phyloP scores from a whole-genome alignment of 1,139 yeast genomes.

The Sugiyamaella castrensis region DNA sequence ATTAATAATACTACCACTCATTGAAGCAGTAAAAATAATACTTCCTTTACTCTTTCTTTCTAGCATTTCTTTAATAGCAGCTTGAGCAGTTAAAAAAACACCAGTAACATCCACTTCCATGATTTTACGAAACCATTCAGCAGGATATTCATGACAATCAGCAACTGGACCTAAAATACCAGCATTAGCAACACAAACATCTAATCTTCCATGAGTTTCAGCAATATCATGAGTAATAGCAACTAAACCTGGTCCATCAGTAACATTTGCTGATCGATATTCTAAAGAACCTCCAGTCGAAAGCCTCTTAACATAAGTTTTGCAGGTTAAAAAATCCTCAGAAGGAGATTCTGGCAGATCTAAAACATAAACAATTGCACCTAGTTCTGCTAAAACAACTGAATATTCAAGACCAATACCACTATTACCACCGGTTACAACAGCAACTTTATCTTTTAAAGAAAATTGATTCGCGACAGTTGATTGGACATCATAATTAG shows the following conservation, averaged over 20 bases:
- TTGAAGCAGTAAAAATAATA: slow-evolving; percentile 55
- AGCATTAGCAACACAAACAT: slow-evolving; percentile 65
- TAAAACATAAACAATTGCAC: slow-evolving; percentile 40
- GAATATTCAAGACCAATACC: slow-evolving; percentile 42
- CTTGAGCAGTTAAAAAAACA: slow-evolving; percentile 53
- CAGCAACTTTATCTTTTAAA: slow-evolving; percentile 39
- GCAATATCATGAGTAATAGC: slow-evolving; percentile 44
- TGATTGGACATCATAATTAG: slow-evolving; percentile 26
- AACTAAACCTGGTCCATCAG: slow-evolving; percentile 45
- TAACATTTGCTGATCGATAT: slow-evolving; percentile 48
- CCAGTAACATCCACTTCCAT: slow-evolving; percentile 51
- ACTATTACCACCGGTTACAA: slow-evolving; percentile 43
- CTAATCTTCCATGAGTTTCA: slow-evolving; percentile 55
- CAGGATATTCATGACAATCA: slow-evolving; percentile 45
- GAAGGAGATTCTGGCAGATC: slow-evolving; percentile 31
- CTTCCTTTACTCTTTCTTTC: slow-evolving; percentile 47
- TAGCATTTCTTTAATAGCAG: slow-evolving; percentile 47
- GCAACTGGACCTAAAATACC: slow-evolving; percentile 53
- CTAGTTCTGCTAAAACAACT: slow-evolving; percentile 42
- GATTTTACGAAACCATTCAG: slow-evolving; percentile 44
- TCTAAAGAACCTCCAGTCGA: slow-evolving; percentile 39
- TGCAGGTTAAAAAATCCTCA: slow-evolving; percentile 36
- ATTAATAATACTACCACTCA: slow-evolving; percentile 55
- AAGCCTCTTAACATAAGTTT: slow-evolving; percentile 36
- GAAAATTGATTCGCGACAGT: slow-evolving; percentile 37